Percentiles rank a stretch among this genome's conserved stretches.
phyloP scores from a whole-genome alignment of 2,329 filamentous ascomycete species.

The Fusarium sp. region DNA sequence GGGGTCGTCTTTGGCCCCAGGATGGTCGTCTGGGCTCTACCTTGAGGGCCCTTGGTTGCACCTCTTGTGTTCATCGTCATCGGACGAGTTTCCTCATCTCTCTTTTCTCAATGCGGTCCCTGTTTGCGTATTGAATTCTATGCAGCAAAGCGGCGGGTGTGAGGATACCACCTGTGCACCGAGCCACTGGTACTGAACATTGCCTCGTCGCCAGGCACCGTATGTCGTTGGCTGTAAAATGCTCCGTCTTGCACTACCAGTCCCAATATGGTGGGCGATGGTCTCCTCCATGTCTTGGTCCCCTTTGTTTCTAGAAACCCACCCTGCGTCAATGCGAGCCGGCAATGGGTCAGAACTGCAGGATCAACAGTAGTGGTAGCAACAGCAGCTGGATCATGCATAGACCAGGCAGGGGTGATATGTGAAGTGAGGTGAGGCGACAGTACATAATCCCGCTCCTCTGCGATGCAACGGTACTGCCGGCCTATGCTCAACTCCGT shows the following conservation, averaged over 20 bases:
- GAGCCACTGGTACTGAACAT: conserved; percentile 28
- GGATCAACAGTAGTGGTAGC: conserved; percentile 22
- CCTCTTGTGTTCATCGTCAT: conserved; percentile 29
- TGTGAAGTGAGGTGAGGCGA: conserved; percentile 16
- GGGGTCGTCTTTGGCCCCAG: conserved; percentile 21
- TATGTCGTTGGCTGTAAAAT: conserved; percentile 41
- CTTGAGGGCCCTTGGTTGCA: conserved; percentile 18
- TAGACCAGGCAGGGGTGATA: conserved; percentile 16
- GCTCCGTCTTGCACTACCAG: conserved; percentile 19
- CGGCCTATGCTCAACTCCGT: conserved; percentile 6
- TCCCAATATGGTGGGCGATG: conserved; percentile 30
- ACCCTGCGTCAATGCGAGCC: conserved; percentile 30
- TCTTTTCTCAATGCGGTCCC: conserved; percentile 35
- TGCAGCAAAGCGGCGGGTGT: conserved; percentile 30
- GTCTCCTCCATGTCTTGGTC: conserved; percentile 43
- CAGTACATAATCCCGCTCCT: conserved; percentile 10
- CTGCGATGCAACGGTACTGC: conserved; percentile 20
- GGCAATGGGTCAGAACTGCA: conserved; percentile 26
- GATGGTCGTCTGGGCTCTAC: conserved; percentile 16
- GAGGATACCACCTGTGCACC: conserved; percentile 14
- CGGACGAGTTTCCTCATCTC: conserved; percentile 40
- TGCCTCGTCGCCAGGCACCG: conserved; percentile 33
- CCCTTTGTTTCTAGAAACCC: conserved; percentile 44
- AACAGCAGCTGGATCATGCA: conserved; percentile 25
- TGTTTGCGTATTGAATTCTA: conserved; percentile 31